Evolutionary conservation across 371 early-diverging fungal genomes (phyloP), one percentile per base, ranked within the genome.

Genomic region (Nematocida sp.): DNA sequence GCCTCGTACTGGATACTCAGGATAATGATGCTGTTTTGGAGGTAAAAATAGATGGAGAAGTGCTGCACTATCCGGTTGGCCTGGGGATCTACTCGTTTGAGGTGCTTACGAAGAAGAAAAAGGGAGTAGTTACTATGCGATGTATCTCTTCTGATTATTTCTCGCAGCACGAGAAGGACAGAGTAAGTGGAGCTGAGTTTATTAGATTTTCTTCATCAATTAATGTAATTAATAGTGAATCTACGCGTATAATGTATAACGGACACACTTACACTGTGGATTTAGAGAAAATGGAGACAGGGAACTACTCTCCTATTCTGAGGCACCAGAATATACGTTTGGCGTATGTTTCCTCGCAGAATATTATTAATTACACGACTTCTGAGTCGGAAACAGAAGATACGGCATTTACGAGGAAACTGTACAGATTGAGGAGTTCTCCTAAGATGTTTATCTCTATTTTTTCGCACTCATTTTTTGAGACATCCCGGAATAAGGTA

Each of bases 361-460:
- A 35, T 7, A 28, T 9, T 0, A 47, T 45, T 23, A 42, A 35
- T 13, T 30, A 26, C 23, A 32, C 23, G 26, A 36, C 66, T 51
- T 16, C 53, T 13, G 53, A 51, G 16, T 16, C 9, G 7, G 23
- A 56, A 28, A 54, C 28, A 40, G 55, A 66, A 47, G 66, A 66
- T 26, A 51, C 55, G 7, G 36, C 13, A 0, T 71, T 61, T 61
- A 23, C 59, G 11, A 48, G 33, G 32, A 71, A 71, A 18, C 23
- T 71, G 25, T 47, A 50, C 16, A 20, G 48, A 9, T 33, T 71
- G 4, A 49, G 75, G 30, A 61, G 53, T 30, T 50, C 51, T 7
- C 75, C 75, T 23, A 53, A 59, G 20, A 71, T 71, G 75, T 71
- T 71, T 54, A 63, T 71, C 35, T 49, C 75, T 20, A 50, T 61